phyloP scores from a whole-genome alignment of 345 rosid species.

The Aethionema arabicum region DNA sequence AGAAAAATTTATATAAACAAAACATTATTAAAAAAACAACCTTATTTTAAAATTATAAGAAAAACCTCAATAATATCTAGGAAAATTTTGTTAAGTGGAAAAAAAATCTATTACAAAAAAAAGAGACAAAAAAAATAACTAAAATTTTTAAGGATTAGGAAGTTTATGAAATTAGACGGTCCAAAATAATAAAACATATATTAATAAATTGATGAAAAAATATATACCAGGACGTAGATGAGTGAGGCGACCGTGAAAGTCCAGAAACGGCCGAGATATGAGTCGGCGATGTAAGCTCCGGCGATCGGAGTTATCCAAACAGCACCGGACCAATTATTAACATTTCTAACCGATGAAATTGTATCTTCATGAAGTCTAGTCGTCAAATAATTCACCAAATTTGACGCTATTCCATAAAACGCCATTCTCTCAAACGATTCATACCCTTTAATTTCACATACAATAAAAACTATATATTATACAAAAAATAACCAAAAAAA shows the following conservation, averaged over 20 bases:
- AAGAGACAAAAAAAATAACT: too few relatives aligned
- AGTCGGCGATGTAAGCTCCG: conserved; percentile 90
- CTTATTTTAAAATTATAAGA: not conserved
- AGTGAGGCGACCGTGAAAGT: conserved; percentile 88
- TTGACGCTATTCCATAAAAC: conserved; percentile 80
- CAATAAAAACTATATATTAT: conserved; percentile 4
- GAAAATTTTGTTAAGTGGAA: not conserved
- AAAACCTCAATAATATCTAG: not conserved
- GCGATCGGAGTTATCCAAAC: conserved; percentile 92
- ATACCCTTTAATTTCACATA: conserved; percentile 50
- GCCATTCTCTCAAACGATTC: conserved; percentile 98
- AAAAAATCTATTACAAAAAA: too few relatives aligned
- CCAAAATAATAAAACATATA: not conserved
- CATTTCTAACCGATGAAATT: conserved; percentile 80
- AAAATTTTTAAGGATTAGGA: too few relatives aligned
- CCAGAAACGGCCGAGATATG: conserved; percentile 91
- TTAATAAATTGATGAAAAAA: not conserved
- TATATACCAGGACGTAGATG: conserved; percentile 67
- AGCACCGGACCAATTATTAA: conserved; percentile 86
- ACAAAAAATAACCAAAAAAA: not conserved
- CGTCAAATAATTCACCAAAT: conserved; percentile 77
- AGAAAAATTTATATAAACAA: too few relatives aligned
- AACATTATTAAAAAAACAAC: too few relatives aligned
- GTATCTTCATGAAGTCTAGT: conserved; percentile 82
- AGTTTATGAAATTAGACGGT: not conserved